These are phyloP conservation scores for Rusavskia elegans DNA, from an alignment of 495 filamentous ascomycete genomes.

Conservation along the genomic window DNA sequence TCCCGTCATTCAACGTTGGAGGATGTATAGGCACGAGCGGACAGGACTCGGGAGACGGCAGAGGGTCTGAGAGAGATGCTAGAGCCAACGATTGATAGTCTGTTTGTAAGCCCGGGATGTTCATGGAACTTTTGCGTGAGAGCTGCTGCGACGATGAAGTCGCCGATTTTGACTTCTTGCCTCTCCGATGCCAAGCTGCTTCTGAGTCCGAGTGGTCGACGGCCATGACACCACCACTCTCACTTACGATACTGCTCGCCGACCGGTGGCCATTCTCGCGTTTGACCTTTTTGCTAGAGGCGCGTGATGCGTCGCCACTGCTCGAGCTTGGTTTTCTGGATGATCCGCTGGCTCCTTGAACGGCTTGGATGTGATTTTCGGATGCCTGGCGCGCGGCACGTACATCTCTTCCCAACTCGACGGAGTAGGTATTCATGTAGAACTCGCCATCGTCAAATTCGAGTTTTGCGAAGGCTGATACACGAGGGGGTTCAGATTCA, in stretches of 20 bases:
- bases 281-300: slow-evolving; percentile 27
- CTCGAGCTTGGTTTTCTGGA: slow-evolving; percentile 32
- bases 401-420: slow-evolving; percentile 51
- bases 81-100: slow-evolving; percentile 26
- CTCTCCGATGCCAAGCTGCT: slow-evolving; percentile 8
- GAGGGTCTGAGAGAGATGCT: slow-evolving; percentile 23
- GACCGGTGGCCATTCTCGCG: slow-evolving; percentile 28
- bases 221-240: slow-evolving; percentile 42
- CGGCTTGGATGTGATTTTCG: slow-evolving; percentile 29
- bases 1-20: slow-evolving; percentile 35
- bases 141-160: slow-evolving; percentile 21
- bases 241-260: slow-evolving; percentile 38
- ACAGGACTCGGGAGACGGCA: slow-evolving; percentile 43
- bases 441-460: slow-evolving; percentile 57
- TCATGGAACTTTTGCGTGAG: slow-evolving; percentile 35
- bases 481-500: slow-evolving; percentile 31
- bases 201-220: slow-evolving; percentile 31
- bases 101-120: slow-evolving; percentile 21
- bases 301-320: slow-evolving; percentile 28
- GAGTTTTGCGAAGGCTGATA: slow-evolving; percentile 52
- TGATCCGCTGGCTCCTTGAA: slow-evolving; percentile 23
- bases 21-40: slow-evolving; percentile 74
- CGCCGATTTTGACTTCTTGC: slow-evolving; percentile 23
- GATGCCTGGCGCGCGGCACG: slow-evolving; percentile 34
- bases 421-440: slow-evolving; percentile 52